Conservation (phyloP, 2,329 filamentous ascomycete species). For the Rhynchosporium secalis region DNA sequence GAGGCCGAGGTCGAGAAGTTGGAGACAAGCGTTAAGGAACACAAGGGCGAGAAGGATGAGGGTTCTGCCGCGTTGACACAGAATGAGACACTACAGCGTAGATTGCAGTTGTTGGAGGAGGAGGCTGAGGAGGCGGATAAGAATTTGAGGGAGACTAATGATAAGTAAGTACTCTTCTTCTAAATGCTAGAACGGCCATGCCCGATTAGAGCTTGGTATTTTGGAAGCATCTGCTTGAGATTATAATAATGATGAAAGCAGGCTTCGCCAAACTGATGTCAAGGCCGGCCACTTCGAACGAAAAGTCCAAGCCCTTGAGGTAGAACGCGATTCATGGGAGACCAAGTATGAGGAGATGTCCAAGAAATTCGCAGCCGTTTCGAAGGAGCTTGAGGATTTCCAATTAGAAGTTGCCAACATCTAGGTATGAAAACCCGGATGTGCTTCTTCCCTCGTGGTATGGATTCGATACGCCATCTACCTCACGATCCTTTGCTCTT, state of each 20-base stretch:
- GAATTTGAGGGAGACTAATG: conserved; percentile 94
- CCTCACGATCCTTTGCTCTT: conserved; percentile 15
- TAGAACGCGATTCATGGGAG: conserved; percentile 92
- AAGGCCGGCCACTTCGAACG: conserved; percentile 99
- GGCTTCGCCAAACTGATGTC: conserved; percentile 97
- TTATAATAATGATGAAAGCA: conserved; percentile 42
- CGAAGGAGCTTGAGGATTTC: conserved; percentile 91
- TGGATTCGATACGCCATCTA: neutral
- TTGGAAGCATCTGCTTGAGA: no score
- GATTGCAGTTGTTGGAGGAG: conserved; percentile 94
- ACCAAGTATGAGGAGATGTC: conserved; percentile 96
- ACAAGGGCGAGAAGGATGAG: conserved; percentile 84
- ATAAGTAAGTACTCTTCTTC: conserved; percentile 73
- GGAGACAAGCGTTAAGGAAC: conserved; percentile 77
- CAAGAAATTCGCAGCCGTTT: conserved; percentile 78
- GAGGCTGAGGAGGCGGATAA: conserved; percentile 96
- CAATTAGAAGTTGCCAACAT: conserved; percentile 92
- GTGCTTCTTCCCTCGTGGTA: neutral
- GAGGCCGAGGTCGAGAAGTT: conserved; percentile 92
- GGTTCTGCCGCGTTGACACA: conserved; percentile 80
- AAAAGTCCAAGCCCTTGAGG: conserved; percentile 96
- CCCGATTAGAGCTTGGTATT: neutral
- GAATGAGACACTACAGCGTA: conserved; percentile 88
- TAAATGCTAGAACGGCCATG: neutral
- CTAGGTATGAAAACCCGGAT: conserved; percentile 47